These are phyloP conservation scores for Globisporangium cederbergense DNA, from an alignment of 352 stramenopile genomes.

Conservation along the genomic window DNA sequence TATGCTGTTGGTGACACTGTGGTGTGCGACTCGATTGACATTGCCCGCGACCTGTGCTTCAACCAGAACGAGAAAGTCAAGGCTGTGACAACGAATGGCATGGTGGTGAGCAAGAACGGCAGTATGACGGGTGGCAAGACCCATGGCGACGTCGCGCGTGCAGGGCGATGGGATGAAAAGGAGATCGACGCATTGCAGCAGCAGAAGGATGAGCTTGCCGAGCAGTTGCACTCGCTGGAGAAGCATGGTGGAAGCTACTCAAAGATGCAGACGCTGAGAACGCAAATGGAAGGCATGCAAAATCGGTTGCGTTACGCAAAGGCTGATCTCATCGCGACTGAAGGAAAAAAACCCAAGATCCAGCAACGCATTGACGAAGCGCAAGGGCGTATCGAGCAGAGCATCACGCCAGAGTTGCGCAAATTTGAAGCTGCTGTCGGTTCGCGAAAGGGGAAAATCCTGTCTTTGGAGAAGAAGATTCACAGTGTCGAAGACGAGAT, in stretches of 20 bases:
- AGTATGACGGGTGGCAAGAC: conserved; percentile 97
- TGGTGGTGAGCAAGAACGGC: conserved; percentile 97
- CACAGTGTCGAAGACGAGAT: conserved; percentile 80
- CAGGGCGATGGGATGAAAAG: conserved; percentile 92
- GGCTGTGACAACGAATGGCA: conserved; percentile 92
- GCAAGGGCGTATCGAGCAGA: conserved; percentile 39
- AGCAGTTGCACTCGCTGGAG: conserved; percentile 60
- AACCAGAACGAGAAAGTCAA: conserved; percentile 83
- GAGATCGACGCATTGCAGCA: conserved; percentile 84
- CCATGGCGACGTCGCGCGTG: conserved; percentile 75
- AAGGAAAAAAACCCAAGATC: conserved; percentile 68
- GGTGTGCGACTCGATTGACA: conserved; percentile 94
- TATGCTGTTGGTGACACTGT: conserved; percentile 96
- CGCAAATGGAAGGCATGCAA: conserved; percentile 63
- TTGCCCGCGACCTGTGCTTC: conserved; percentile 87
- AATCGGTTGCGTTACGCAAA: conserved; percentile 76
- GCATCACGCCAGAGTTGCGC: conserved; percentile 57
- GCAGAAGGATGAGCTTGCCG: conserved; percentile 81
- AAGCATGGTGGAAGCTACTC: conserved; percentile 69
- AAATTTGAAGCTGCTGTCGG: conserved; percentile 53
- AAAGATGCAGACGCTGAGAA: conserved; percentile 60
- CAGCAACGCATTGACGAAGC: conserved; percentile 54
- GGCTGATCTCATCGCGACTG: conserved; percentile 67
- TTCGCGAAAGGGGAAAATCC: conserved; percentile 44
- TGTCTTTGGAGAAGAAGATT: conserved; percentile 55